Base-by-base conservation (phyloP, 2,329 filamentous ascomycete species). In the Xylariaceae sp. region DNA sequence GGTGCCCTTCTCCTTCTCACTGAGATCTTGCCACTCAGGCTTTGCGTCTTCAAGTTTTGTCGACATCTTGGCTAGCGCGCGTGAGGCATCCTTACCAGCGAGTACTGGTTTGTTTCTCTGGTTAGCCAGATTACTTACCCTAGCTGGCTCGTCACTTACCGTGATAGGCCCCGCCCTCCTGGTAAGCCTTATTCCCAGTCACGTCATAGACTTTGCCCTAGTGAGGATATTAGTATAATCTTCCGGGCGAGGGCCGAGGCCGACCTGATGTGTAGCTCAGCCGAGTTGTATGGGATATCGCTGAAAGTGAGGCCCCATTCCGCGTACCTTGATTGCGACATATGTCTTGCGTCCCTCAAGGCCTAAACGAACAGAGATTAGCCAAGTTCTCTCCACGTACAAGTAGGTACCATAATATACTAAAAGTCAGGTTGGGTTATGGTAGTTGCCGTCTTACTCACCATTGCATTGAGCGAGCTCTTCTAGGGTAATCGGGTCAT, bases 171-270 rank as follows among this genome's bases (percentile, higher is more conserved):
- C 87, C 89, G 16, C 81, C 83, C 8, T 85, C 80, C 32, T 81
- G 79, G 61, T 98, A 98, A 12, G 85, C 81, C 50, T 85, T 81
- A 64, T 97, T 98, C 36, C 83, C 85, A 16, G 79, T 88, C 44
- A 98, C 92, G 59, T 98, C 90, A 59, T 96, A 98, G 36, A 98
- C 83, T 45, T 84, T 87, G 53, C 92, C 90, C 83, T 95, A 11
- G 34, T 24, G 17, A 24, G 21, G 11, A 24, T 24, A 11, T 24
- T 6, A 24, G 21, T 11, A 11, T 7, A 24, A 24, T 24, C 7
- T 24, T n/a, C n/a, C n/a, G n/a, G 21, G 21, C 21, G 21, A 24
- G 21, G 11, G 21, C n/a, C n/a, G n/a, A n/a, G n/a, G n/a, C n/a
- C n/a, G n/a, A n/a, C n/a, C n/a, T n/a, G n/a, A n/a, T n/a, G n/a